Evolutionary conservation across 306 rosid species (phyloP).

Genomic region (Fragaria vesca): DNA sequence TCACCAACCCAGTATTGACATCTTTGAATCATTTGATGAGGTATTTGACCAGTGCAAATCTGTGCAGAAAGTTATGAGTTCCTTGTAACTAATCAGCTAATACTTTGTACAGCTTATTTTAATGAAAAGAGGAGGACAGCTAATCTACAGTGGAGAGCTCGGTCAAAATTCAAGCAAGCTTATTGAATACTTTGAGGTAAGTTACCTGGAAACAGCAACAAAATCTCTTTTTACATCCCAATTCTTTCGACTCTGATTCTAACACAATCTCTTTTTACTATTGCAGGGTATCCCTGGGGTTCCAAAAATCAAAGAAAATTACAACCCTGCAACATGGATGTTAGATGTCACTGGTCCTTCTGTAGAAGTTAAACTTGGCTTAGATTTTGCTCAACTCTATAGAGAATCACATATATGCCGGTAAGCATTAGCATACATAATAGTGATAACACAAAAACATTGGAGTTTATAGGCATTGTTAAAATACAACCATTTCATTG

Average conservation of each 20-base stretch:
- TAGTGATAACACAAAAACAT: too few relatives aligned
- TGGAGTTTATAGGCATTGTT: background rate
- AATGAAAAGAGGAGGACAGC: slow-evolving; percentile 56
- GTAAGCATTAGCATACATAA: background rate
- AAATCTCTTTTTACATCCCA: background rate
- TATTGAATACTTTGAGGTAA: slow-evolving; percentile 50
- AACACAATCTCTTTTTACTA: background rate
- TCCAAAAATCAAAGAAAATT: slow-evolving; percentile 36
- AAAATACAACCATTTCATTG: background rate
- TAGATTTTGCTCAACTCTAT: slow-evolving; percentile 26
- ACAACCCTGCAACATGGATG: slow-evolving; percentile 46
- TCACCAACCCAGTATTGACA: slow-evolving; percentile 32
- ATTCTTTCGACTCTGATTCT: background rate
- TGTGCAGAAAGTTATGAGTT: background rate
- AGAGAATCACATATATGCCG: slow-evolving; percentile 22
- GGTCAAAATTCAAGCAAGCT: slow-evolving; percentile 46
- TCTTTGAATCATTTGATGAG: slow-evolving; percentile 30
- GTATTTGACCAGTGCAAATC: background rate
- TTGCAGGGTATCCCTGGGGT: slow-evolving; percentile 27
- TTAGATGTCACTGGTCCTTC: slow-evolving; percentile 25
- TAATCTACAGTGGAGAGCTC: slow-evolving; percentile 48
- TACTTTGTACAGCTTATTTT: slow-evolving; percentile 37
- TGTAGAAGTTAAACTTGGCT: slow-evolving; percentile 21
- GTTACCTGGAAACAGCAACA: background rate
- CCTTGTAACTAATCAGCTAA: too few relatives aligned